Base-by-base conservation (phyloP, 2,329 filamentous ascomycete genomes). In the Fusarium papillatum region DNA sequence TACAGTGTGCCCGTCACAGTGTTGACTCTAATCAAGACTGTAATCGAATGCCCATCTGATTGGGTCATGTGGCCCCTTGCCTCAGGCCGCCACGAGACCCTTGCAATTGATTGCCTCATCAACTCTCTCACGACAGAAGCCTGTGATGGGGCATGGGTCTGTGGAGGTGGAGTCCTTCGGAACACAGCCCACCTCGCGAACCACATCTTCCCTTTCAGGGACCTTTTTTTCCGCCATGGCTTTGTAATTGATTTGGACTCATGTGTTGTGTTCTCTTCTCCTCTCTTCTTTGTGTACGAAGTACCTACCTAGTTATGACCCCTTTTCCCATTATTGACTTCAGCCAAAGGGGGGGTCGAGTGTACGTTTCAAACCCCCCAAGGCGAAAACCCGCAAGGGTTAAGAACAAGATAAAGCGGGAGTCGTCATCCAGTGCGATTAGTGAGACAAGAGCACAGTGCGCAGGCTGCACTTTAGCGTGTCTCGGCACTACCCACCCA, bases 71-170 rank as follows among this genome's bases (percentile, higher is more conserved):
- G 57, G 59, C 1, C 2, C 29, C 38, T 22, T 68, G 74, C 75
- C 75, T 76, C 66, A 76, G 75, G 75, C 74, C 39, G 64, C 68
- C 68, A 76, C 63, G 63, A 60, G 74, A 72, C 71, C 74, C 71
- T 76, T 22, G 55, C 66, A 66, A 72, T 61, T 60, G 62, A 64
- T 69, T 71, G 65, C 71, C 74, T 76, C 68, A 69, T 74, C 19
- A 60, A 64, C 38, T 65, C 31, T 22, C 62, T 73, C 50, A 3
- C 29, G 57, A 76, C 48, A 29, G 61, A 70, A 75, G 72, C 61
- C 62, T 70, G 73, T 76, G 70, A 75, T 68, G 36, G 36, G 22
- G 26, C 64, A 53, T 34, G 61, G 63, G 63, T 67, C 63, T 76
- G 73, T 68, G 71, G 74, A 76, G 74, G 71, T 76, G 68, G 74